These are phyloP conservation scores for Phytopythium chamaehyphon DNA, from an alignment of 352 stramenopile genomes.

Conservation along the genomic window DNA sequence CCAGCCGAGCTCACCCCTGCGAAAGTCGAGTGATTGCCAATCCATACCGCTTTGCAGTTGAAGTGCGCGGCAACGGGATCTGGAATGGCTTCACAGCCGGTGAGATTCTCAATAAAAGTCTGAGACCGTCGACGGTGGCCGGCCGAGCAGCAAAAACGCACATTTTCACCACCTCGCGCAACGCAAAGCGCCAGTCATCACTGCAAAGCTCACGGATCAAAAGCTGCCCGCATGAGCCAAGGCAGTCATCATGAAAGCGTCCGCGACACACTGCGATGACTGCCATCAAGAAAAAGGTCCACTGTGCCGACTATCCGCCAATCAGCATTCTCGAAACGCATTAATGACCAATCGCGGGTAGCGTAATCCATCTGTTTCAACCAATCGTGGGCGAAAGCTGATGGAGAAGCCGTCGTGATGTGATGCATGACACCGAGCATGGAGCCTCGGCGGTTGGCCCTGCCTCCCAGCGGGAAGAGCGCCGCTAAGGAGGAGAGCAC, in stretches of 20 bases:
- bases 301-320: background rate
- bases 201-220: background rate
- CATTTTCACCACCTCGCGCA: too few relatives aligned
- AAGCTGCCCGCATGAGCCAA: background rate
- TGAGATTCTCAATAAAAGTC: too few relatives aligned
- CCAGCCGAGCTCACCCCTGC: constrained; percentile 88
- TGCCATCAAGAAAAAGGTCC: background rate
- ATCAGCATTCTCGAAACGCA: background rate
- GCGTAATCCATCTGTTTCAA: constrained; percentile 1
- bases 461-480: too few relatives aligned
- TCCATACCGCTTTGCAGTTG: background rate
- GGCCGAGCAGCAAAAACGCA: too few relatives aligned
- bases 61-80: too few relatives aligned
- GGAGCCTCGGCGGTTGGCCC: too few relatives aligned
- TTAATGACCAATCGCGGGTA: background rate
- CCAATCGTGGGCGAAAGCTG: constrained; percentile 4
- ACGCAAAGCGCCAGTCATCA: constrained; percentile 5
- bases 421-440: background rate
- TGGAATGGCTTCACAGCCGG: too few relatives aligned
- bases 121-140: too few relatives aligned
- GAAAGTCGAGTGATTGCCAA: background rate
- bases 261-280: constrained; percentile 3
- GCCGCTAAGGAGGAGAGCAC: too few relatives aligned
- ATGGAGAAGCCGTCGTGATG: background rate
- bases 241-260: background rate